Evolutionary conservation across 192 early-diverging fungal genomes (phyloP).

Genomic region (Funneliformis geosporum): DNA sequence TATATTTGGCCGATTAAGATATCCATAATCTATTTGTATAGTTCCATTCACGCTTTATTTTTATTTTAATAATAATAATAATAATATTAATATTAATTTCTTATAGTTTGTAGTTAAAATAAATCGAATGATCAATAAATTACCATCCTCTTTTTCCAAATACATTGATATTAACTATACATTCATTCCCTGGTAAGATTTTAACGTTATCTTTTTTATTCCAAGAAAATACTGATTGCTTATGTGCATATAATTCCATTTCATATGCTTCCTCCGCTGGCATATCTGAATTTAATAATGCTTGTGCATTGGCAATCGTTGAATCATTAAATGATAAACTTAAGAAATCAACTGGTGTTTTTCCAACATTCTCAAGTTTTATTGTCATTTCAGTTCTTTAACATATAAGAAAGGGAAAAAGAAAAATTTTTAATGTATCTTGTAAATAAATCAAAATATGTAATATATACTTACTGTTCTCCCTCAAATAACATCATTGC

Average conservation of each 20-base stretch:
- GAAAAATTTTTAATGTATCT: background rate
- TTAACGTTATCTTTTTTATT: constrained; percentile 44
- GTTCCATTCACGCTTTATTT: constrained; percentile 60
- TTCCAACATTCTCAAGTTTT: constrained; percentile 75
- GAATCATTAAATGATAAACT: constrained; percentile 59
- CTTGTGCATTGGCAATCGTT: constrained; percentile 38
- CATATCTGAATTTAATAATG: constrained; percentile 44
- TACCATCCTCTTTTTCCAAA: constrained; percentile 76
- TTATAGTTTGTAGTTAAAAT: constrained; percentile 19
- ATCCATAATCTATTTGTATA: constrained; percentile 73
- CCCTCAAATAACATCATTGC: constrained; percentile 85
- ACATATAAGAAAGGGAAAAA: background rate
- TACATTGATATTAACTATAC: constrained; percentile 60
- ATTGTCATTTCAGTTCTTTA: constrained; percentile 61
- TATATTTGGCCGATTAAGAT: constrained; percentile 41
- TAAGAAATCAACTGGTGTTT: constrained; percentile 69
- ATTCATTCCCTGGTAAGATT: constrained; percentile 54
- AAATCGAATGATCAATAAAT: background rate
- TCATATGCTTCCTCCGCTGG: constrained; percentile 75
- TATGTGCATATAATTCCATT: constrained; percentile 66
- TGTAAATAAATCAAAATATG: background rate
- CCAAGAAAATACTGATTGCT: constrained; percentile 59
- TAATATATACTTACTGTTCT: constrained; percentile 58
- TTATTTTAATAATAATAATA: background rate
- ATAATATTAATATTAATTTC: background rate